These are phyloP conservation scores for Citrus trifoliata DNA, from an alignment of 345 rosid genomes.

Conservation along the genomic window DNA sequence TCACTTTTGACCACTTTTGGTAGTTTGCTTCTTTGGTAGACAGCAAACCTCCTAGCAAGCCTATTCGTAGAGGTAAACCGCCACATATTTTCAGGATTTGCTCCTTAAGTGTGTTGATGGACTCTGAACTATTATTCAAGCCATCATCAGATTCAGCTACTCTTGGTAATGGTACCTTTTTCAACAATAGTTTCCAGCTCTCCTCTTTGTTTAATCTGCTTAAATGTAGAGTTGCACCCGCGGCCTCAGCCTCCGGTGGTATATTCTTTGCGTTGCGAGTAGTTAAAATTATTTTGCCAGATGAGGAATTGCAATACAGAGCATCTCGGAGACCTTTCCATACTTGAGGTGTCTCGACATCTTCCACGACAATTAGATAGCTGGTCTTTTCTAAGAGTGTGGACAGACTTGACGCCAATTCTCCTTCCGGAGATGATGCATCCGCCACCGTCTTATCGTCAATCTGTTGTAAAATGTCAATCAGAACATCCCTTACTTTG, in stretches of 20 bases:
- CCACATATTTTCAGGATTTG: background rate
- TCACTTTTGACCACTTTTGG: background rate
- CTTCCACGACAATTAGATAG: constrained; percentile 16
- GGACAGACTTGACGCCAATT: constrained; percentile 3
- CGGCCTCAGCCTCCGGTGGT: background rate
- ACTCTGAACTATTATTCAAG: too few species aligned
- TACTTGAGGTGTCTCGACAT: background rate
- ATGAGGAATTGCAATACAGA: background rate
- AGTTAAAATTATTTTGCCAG: background rate
- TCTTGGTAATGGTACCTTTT: background rate
- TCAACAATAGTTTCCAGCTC: background rate
- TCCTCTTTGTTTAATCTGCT: background rate
- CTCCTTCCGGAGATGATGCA: background rate
- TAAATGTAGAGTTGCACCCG: background rate
- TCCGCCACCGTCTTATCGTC: background rate
- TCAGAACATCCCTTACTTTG: constrained; percentile 14
- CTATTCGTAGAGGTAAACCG: background rate
- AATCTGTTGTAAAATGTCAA: constrained; percentile 20
- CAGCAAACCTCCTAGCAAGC: background rate
- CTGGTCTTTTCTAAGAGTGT: constrained; percentile 13
- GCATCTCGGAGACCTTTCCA: background rate
- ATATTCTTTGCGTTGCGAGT: background rate
- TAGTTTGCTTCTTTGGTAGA: background rate
- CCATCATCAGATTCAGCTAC: too few species aligned
- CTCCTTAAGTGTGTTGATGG: background rate